phyloP scores from a whole-genome alignment of 768 basidiomycete species.

The Suillus variegatus region DNA sequence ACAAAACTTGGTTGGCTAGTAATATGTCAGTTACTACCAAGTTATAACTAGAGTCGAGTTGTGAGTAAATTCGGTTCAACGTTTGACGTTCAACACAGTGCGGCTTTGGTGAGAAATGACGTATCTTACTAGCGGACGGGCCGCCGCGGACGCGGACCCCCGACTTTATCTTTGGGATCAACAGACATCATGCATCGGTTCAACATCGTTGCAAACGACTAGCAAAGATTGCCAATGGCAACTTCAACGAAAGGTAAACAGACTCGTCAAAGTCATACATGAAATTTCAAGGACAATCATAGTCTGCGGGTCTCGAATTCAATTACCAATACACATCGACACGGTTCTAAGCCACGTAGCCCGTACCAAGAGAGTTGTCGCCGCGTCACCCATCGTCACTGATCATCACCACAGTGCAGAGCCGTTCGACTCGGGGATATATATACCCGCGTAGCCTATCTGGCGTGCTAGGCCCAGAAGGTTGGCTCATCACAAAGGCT shows the following conservation, averaged over 20 bases:
- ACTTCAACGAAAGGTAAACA: not conserved
- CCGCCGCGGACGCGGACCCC: not conserved
- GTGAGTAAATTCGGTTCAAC: constrained; percentile 1
- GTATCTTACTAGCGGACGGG: not conserved
- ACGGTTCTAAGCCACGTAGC: not conserved
- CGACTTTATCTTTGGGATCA: not conserved
- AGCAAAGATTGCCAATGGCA: not conserved
- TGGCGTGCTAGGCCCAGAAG: not conserved
- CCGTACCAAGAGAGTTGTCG: not conserved
- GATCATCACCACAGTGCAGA: not conserved
- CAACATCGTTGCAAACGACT: not conserved
- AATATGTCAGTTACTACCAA: not conserved
- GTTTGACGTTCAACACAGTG: not conserved
- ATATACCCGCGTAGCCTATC: not conserved
- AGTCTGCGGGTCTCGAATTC: not conserved
- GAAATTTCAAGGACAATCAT: not conserved
- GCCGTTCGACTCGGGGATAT: not conserved
- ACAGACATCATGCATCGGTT: not conserved
- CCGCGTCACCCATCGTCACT: not conserved
- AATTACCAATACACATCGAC: not conserved
- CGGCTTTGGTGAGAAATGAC: not conserved
- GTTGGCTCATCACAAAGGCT: not conserved
- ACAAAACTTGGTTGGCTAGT: not conserved
- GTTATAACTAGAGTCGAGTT: not conserved
- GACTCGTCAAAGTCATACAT: not conserved